Conservation (phyloP, 192 early-diverging fungal genomes). For the Dispira simplex region DNA sequence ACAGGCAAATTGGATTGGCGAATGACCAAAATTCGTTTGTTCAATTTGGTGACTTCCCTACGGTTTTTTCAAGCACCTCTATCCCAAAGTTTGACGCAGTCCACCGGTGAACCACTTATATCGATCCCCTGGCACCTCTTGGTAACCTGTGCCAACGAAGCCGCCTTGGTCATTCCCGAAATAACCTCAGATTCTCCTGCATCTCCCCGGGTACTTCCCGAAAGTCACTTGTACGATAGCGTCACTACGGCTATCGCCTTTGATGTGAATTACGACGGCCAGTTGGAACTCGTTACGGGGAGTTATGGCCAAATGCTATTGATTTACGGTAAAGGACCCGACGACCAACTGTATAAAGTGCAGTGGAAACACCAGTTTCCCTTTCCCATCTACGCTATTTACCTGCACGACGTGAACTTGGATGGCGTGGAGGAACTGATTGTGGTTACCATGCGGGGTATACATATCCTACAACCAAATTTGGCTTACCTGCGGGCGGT, state of each 20-base stretch:
- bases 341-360: background rate
- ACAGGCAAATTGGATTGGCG: background rate
- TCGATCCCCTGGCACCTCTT: background rate
- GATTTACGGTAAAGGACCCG: background rate
- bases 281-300: background rate
- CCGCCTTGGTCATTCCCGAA: background rate
- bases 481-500: slow-evolving; percentile 19
- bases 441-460: slow-evolving; percentile 28
- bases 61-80: background rate
- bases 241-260: background rate
- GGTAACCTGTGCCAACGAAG: slow-evolving; percentile 10
- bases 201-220: background rate
- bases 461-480: slow-evolving; percentile 30
- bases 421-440: slow-evolving; percentile 30
- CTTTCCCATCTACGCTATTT: slow-evolving; percentile 23
- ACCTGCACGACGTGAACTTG: slow-evolving; percentile 25
- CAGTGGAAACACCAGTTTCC: slow-evolving; percentile 27
- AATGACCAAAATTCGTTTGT: background rate
- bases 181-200: background rate
- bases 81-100: background rate
- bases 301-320: slow-evolving; percentile 6
- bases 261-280: slow-evolving; percentile 9
- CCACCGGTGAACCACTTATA: background rate
- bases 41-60: background rate
- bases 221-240: slow-evolving; percentile 7